phyloP scores from a whole-genome alignment of 2,329 filamentous ascomycete genomes.

The Pyrenophora teres region DNA sequence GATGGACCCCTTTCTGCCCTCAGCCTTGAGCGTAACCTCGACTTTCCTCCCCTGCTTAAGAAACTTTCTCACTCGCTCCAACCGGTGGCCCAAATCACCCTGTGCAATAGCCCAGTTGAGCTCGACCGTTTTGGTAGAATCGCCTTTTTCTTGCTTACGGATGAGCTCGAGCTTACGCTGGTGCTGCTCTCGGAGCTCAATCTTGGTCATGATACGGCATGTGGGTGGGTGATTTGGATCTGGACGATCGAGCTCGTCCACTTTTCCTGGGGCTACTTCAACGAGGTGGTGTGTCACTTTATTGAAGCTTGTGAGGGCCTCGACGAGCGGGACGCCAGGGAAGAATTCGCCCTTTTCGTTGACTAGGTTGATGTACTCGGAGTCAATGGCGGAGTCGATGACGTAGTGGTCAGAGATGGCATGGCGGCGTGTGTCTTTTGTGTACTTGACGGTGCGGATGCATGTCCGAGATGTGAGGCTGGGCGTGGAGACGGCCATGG shows the following conservation, averaged over 20 bases:
- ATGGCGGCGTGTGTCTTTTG: conserved; percentile 41
- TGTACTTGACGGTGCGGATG: conserved; percentile 29
- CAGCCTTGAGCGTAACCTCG: conserved; percentile 69
- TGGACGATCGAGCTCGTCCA: conserved; percentile 28
- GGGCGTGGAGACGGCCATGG: conserved; percentile 4
- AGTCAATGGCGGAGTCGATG: conserved; percentile 57
- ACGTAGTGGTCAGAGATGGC: conserved; percentile 48
- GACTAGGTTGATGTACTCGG: conserved; percentile 52
- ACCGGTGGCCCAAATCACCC: conserved; percentile 70
- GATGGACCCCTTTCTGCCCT: conserved; percentile 61
- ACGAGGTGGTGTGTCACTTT: conserved; percentile 57
- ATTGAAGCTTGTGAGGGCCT: conserved; percentile 55
- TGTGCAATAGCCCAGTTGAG: conserved; percentile 83
- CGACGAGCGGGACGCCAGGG: conserved; percentile 33
- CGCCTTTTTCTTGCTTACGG: conserved; percentile 48
- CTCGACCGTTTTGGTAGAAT: conserved; percentile 74
- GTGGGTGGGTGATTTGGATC: conserved; percentile 60
- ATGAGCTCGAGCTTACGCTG: conserved; percentile 52
- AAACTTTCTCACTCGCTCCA: conserved; percentile 64
- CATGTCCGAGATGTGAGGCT: conserved; percentile 17
- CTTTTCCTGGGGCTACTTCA: conserved; percentile 48
- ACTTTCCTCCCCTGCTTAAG: conserved; percentile 75
- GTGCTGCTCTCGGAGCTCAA: conserved; percentile 53
- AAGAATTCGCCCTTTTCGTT: conserved; percentile 47
- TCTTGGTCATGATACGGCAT: conserved; percentile 71